phyloP scores from a whole-genome alignment of 345 rosid species.

The Linum tenue region DNA sequence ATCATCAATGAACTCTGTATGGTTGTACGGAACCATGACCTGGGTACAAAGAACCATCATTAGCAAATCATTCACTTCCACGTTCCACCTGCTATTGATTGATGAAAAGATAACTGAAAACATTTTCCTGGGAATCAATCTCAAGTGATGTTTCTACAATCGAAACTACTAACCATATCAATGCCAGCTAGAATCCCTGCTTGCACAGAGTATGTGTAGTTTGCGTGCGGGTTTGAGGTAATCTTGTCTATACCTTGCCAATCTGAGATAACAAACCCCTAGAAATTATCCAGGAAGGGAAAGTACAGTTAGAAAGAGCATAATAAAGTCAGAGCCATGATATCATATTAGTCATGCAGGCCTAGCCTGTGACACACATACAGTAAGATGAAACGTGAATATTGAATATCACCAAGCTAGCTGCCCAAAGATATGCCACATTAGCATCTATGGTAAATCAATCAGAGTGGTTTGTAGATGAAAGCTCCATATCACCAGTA shows the following conservation, averaged over 20 bases:
- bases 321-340: not conserved
- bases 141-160: slow-evolving; percentile 1
- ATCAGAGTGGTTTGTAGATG: not conserved
- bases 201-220: slow-evolving; percentile 23
- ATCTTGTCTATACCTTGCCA: slow-evolving; percentile 26
- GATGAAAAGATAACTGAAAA: not conserved
- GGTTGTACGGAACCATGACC: slow-evolving; percentile 25
- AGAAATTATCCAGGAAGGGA: not conserved
- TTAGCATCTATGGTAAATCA: not conserved
- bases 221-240: slow-evolving; percentile 24
- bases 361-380: too few species aligned
- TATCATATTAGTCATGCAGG: not conserved
- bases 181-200: slow-evolving; percentile 23
- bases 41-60: not conserved
- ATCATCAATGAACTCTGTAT: slow-evolving; percentile 22
- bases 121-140: slow-evolving; percentile 7
- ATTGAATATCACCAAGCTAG: not conserved
- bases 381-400: too few species aligned
- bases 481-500: not conserved
- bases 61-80: not conserved
- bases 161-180: slow-evolving; percentile 21
- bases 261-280: slow-evolving; percentile 29
- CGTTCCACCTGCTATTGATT: not conserved
- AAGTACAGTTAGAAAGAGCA: slow-evolving; percentile 2
- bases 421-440: not conserved